Percentiles rank a stretch among this genome's conserved stretches.
Conservation (phyloP, 345 rosid genomes). For the Hibiscus tridactylites region DNA sequence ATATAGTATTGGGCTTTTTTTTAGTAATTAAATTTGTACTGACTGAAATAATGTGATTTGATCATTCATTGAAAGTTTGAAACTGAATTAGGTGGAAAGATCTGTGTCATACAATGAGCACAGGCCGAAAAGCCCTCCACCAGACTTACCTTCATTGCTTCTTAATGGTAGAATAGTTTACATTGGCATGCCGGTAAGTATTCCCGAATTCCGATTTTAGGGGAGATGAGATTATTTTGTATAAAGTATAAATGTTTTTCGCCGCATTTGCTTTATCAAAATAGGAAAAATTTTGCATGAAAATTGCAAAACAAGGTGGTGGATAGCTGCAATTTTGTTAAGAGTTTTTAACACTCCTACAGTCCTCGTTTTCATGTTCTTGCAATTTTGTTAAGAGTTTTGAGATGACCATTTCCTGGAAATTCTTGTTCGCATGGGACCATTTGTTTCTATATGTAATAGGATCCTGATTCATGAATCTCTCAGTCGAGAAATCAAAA, state of each 20-base stretch:
- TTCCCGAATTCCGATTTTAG: background rate
- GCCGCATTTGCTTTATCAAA: no score
- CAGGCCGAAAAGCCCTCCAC: slow-evolving; percentile 59
- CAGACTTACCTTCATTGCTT: slow-evolving; percentile 76
- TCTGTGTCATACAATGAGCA: slow-evolving; percentile 55
- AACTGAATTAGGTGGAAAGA: slow-evolving; percentile 51
- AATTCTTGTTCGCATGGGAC: background rate
- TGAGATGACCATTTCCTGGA: background rate
- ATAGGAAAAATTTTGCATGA: background rate
- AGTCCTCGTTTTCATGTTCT: background rate
- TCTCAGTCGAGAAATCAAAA: background rate
- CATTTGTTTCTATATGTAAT: background rate
- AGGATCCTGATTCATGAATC: background rate
- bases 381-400: background rate
- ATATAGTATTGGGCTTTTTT: background rate
- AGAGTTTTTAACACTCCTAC: no score
- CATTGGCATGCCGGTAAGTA: slow-evolving; percentile 87
- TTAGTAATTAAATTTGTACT: background rate
- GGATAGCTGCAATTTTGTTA: background rate
- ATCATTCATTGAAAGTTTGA: background rate
- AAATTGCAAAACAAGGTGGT: background rate
- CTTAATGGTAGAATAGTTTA: slow-evolving; percentile 73
- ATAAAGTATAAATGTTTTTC: no score
- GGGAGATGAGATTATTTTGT: background rate
- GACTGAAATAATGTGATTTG: background rate